A percentile compares a stretch with the other conserved stretches of the same genome.
Conservation (phyloP, 1,139 yeast genomes). For the Debaryomycetaceae sp. region DNA sequence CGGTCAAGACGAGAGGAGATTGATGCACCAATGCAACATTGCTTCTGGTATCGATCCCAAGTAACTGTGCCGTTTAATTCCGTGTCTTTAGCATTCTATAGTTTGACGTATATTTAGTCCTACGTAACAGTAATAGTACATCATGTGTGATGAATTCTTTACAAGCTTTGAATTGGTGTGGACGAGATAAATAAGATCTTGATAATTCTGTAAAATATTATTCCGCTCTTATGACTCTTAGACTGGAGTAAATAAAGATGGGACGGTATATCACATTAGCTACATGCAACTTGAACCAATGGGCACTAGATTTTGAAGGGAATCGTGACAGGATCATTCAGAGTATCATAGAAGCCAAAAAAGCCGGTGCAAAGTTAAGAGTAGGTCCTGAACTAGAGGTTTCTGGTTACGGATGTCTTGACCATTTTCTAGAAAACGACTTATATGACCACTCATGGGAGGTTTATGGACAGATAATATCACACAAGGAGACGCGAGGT, state of each 20-base stretch:
- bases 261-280: constrained; percentile 58
- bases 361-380: constrained; percentile 71
- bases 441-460: constrained; percentile 92
- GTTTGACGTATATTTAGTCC: too few relatives aligned
- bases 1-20: constrained; percentile 67
- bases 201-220: neutral
- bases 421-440: constrained; percentile 91
- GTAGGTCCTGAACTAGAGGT: constrained; percentile 97
- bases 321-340: constrained; percentile 86
- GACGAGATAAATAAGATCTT: neutral
- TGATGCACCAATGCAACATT: constrained; percentile 92
- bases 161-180: too few relatives aligned
- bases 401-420: constrained; percentile 93
- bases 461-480: constrained; percentile 74
- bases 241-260: constrained; percentile 22
- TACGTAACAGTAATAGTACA: too few relatives aligned
- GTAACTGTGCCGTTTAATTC: too few relatives aligned
- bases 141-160: too few relatives aligned
- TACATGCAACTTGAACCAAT: constrained; percentile 82
- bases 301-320: constrained; percentile 99
- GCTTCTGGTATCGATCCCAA: constrained; percentile 74
- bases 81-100: too few relatives aligned
- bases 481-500: constrained; percentile 63
- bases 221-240: neutral
- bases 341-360: constrained; percentile 74